Evolutionary conservation across 75 land plant genomes (phyloP).

Genomic region (Chamaecyparis obtusa): DNA sequence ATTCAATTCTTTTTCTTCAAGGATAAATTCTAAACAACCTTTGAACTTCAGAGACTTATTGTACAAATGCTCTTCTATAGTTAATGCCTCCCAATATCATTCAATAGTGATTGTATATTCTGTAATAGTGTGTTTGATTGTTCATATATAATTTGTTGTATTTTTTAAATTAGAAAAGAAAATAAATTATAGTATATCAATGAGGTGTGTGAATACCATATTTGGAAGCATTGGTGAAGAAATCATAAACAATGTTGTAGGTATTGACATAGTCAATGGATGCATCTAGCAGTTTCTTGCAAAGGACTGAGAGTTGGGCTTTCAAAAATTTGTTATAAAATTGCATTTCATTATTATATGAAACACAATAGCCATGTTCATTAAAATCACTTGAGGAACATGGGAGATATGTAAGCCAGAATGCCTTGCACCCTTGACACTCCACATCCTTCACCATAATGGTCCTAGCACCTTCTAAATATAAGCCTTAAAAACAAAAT

Average conservation of each 20-base stretch:
- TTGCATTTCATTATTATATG: slow-evolving; percentile 58
- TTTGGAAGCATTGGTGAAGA: slow-evolving; percentile 43
- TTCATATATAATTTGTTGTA: too few species aligned
- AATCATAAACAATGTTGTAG: slow-evolving; percentile 43
- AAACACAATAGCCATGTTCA: slow-evolving; percentile 47
- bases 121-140: too few species aligned
- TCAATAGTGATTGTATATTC: too few species aligned
- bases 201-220: slow-evolving; percentile 33
- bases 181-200: too few species aligned
- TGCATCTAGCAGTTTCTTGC: slow-evolving; percentile 35
- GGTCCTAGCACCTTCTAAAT: slow-evolving; percentile 49
- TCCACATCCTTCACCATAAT: slow-evolving; percentile 60
- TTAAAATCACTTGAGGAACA: slow-evolving; percentile 46
- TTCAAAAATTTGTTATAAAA: slow-evolving; percentile 55
- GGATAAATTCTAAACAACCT: too few species aligned
- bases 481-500: slow-evolving; percentile 31
- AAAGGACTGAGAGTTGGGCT: slow-evolving; percentile 19
- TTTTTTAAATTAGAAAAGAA: too few species aligned
- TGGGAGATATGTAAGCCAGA: slow-evolving; percentile 31
- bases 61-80: too few species aligned
- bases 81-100: too few species aligned
- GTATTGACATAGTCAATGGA: slow-evolving; percentile 47
- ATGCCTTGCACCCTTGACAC: slow-evolving; percentile 69
- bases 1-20: too few species aligned
- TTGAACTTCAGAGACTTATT: too few species aligned